Evolutionary conservation across 371 early-diverging fungal species (phyloP).

Genomic region (Mycotypha africana): DNA sequence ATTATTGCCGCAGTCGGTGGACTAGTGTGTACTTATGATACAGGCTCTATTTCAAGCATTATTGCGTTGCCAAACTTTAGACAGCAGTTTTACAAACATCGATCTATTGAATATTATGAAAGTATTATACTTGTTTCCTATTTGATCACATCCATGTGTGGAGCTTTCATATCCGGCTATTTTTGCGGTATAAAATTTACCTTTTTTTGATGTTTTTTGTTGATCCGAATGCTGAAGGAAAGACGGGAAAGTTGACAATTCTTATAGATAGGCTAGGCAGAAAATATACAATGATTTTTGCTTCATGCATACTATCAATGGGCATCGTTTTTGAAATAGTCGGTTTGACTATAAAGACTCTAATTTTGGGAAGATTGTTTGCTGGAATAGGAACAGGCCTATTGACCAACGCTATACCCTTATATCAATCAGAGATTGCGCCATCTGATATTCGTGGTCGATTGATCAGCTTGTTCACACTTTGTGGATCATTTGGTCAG

Average conservation of each 20-base stretch:
- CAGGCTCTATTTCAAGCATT: slow-evolving; percentile 13
- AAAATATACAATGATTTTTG: slow-evolving; percentile 24
- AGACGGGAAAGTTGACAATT: no score
- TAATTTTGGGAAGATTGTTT: slow-evolving; percentile 26
- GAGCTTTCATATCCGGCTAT: slow-evolving; percentile 34
- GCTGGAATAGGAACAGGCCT: slow-evolving; percentile 39
- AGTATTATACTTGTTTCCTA: slow-evolving; percentile 31
- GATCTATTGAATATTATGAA: slow-evolving; percentile 31
- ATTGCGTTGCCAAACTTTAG: slow-evolving; percentile 14
- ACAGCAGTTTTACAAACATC: slow-evolving; percentile 8
- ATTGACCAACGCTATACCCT: slow-evolving; percentile 32
- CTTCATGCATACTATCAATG: slow-evolving; percentile 17
- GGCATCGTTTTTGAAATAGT: slow-evolving; percentile 30
- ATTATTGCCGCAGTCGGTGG: slow-evolving; percentile 13
- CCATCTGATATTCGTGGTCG: slow-evolving; percentile 57
- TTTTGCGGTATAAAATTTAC: slow-evolving; percentile 27
- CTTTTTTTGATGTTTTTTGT: no score
- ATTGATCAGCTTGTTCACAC: slow-evolving; percentile 31
- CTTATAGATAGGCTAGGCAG: slow-evolving; percentile 38
- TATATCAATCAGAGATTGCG: slow-evolving; percentile 57
- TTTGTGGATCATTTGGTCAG: slow-evolving; percentile 32
- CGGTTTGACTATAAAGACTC: slow-evolving; percentile 19
- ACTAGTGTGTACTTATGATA: slow-evolving; percentile 12
- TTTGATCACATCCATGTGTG: slow-evolving; percentile 33
- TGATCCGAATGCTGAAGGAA: background rate